These are phyloP conservation scores for Dipteronia dyeriana DNA, from an alignment of 345 rosid genomes.

Conservation along the genomic window DNA sequence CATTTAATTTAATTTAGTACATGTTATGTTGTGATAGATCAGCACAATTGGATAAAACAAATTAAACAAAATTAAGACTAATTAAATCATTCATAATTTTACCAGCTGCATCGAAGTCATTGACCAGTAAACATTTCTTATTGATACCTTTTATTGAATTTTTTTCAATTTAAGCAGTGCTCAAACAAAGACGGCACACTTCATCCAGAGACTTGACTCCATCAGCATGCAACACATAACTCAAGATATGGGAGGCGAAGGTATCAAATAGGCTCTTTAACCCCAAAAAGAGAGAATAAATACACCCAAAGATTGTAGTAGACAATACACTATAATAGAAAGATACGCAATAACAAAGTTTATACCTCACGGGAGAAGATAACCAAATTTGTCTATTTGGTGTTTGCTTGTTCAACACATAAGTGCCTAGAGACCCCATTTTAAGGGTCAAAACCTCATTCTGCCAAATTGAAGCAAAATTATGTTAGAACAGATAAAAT, in stretches of 20 bases:
- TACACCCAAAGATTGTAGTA: background rate
- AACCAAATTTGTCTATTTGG: conserved; percentile 94
- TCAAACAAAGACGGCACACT: background rate
- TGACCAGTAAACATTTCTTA: background rate
- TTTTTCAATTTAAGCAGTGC: too few species aligned
- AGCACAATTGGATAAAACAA: too few species aligned
- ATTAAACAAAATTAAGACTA: background rate
- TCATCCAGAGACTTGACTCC: background rate
- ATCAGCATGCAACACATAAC: background rate
- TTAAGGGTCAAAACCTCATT: conserved; percentile 88
- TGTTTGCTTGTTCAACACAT: conserved; percentile 86
- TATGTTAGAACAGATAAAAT: background rate
- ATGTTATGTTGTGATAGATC: background rate
- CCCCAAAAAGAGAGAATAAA: background rate
- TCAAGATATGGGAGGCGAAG: background rate
- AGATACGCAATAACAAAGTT: conserved; percentile 5
- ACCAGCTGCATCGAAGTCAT: background rate
- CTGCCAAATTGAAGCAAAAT: conserved; percentile 37
- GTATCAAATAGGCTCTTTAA: background rate
- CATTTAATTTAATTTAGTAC: background rate
- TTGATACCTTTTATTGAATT: background rate
- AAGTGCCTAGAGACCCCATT: conserved; percentile 83
- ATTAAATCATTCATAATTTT: background rate
- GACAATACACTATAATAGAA: conserved; percentile 2
- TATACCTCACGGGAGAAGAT: conserved; percentile 85